Percentiles rank a stretch among this genome's conserved stretches.
These are phyloP conservation scores for Primulina tabacum DNA, from an alignment of 257 asterid genomes.

Conservation along the genomic window DNA sequence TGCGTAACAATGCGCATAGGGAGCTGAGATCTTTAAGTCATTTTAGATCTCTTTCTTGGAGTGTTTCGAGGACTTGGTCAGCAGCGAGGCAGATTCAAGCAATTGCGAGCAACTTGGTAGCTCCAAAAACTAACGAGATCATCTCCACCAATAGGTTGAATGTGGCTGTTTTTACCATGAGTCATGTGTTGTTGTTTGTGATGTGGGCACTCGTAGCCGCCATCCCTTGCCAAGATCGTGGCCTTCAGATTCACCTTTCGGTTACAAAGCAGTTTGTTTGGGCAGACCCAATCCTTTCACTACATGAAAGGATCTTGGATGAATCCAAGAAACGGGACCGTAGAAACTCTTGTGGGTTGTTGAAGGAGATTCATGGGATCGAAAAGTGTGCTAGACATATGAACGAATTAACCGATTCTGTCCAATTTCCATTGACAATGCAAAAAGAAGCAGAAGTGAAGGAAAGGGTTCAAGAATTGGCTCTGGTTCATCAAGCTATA, in stretches of 20 bases:
- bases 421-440: conserved; percentile 58
- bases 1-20: conserved; percentile 45
- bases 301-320: conserved; percentile 82
- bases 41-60: conserved; percentile 83
- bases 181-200: conserved; percentile 64
- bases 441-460: conserved; percentile 69
- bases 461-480: conserved; percentile 57
- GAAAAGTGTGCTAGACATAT: conserved; percentile 56
- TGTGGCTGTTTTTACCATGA: conserved; percentile 77
- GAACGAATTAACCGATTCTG: conserved; percentile 61
- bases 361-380: conserved; percentile 79
- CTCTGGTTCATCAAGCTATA: conserved; percentile 43
- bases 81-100: conserved; percentile 88
- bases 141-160: conserved; percentile 61
- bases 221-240: conserved; percentile 95
- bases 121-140: conserved; percentile 59
- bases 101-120: conserved; percentile 59
- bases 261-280: conserved; percentile 55
- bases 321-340: conserved; percentile 76
- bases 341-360: conserved; percentile 61
- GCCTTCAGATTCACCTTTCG: conserved; percentile 65
- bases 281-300: conserved; percentile 56
- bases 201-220: conserved; percentile 98
- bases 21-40: conserved; percentile 53
- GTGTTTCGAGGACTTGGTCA: conserved; percentile 92